Percentiles rank a stretch among this genome's conserved stretches.
Evolutionary conservation across 1,284 basidiomycete species (phyloP).

Genomic region (Apiotrichum gracile): DNA sequence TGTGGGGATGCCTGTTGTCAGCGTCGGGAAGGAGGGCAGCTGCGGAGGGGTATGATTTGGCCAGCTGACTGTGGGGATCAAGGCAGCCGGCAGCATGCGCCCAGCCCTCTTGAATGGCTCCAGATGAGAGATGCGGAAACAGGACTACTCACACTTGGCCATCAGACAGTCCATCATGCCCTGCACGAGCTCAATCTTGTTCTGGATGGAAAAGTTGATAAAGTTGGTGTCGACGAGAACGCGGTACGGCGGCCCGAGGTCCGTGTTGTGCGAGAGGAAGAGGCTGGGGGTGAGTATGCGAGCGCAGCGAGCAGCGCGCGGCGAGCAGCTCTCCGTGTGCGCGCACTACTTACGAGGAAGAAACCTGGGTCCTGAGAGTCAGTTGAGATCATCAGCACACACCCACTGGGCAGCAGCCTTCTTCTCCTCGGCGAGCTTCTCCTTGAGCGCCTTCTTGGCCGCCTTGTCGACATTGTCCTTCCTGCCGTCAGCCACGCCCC

Average conservation of each 20-base stretch:
- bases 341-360: conserved; percentile 8
- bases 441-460: conserved; percentile 48
- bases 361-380: conserved; percentile 25
- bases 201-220: conserved; percentile 97
- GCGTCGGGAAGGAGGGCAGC: conserved; percentile 3
- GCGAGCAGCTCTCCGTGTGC: not conserved
- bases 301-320: not conserved
- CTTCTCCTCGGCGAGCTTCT: conserved; percentile 46
- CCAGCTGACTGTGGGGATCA: too few relatives aligned
- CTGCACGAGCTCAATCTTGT: conserved; percentile 91
- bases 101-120: too few relatives aligned
- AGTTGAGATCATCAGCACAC: not conserved
- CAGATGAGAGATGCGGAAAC: too few relatives aligned
- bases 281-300: conserved; percentile 52
- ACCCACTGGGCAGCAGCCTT: conserved; percentile 28
- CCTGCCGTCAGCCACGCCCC: conserved; percentile 28
- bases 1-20: conserved; percentile 78
- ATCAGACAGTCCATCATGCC: conserved; percentile 99
- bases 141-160: conserved; percentile 76
- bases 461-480: conserved; percentile 52
- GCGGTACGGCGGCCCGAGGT: conserved; percentile 93
- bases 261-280: conserved; percentile 93
- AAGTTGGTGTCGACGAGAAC: conserved; percentile 99
- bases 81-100: too few relatives aligned
- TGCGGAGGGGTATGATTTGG: not conserved